These are phyloP conservation scores for Lumnitzera littorea DNA, from an alignment of 345 rosid genomes.

Conservation along the genomic window DNA sequence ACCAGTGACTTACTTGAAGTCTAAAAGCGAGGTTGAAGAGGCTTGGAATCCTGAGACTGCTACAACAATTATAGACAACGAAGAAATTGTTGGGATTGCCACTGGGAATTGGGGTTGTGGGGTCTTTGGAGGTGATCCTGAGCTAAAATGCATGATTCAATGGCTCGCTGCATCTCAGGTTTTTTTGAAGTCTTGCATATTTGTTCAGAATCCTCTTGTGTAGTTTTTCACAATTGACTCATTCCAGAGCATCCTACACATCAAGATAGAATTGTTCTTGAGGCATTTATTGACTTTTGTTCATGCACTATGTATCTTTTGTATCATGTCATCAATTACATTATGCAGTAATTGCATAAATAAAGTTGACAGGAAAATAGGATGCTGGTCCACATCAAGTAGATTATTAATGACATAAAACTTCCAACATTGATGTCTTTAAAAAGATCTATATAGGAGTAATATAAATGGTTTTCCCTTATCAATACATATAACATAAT, in stretches of 20 bases:
- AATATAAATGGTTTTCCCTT: too few species aligned
- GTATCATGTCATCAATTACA: too few species aligned
- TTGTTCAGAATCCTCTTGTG: not conserved
- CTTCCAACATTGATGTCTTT: too few species aligned
- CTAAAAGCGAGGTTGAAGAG: conserved; percentile 13
- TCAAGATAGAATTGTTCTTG: too few species aligned
- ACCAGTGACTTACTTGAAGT: conserved; percentile 26
- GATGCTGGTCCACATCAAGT: too few species aligned
- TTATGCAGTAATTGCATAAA: too few species aligned
- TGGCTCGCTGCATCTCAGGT: conserved; percentile 99
- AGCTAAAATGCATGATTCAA: conserved; percentile 72
- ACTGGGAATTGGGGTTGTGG: conserved; percentile 99
- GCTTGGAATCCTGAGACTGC: conserved; percentile 17
- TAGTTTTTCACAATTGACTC: not conserved
- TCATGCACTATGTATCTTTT: too few species aligned
- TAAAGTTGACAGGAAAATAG: too few species aligned
- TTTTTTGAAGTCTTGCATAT: not conserved
- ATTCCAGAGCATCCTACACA: not conserved
- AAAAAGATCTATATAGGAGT: too few species aligned
- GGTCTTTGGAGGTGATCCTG: conserved; percentile 94
- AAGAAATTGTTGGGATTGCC: conserved; percentile 54
- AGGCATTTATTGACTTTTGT: too few species aligned
- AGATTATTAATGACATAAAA: too few species aligned
- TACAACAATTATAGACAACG: conserved; percentile 15
- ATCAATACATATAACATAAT: too few species aligned